Evolutionary conservation across 78 protist genomes (phyloP).

Genomic region (Polysphondylium violaceum): DNA sequence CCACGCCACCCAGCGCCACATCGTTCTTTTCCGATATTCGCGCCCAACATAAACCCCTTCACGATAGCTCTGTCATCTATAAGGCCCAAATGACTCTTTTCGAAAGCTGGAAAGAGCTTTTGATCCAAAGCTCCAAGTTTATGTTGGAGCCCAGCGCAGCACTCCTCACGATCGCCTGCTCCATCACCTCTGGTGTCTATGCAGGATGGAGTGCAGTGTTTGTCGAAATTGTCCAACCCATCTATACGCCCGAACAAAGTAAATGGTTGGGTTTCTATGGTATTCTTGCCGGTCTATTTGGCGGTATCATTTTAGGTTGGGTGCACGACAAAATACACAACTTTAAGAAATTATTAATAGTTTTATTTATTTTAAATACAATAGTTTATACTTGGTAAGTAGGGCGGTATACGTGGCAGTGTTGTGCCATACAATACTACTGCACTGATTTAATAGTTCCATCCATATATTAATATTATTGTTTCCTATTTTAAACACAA

Average conservation of each 20-base stretch:
- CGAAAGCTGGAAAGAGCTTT: conserved; percentile 48
- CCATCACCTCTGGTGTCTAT: conserved; percentile 41
- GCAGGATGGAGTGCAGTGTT: conserved; percentile 55
- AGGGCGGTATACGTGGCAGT: neutral
- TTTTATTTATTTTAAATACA: conserved; percentile 19
- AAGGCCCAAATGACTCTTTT: conserved; percentile 2
- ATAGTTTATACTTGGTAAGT: neutral
- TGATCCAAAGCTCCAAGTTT: neutral
- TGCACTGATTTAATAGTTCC: neutral
- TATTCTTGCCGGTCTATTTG: conserved; percentile 62
- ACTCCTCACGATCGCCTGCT: neutral
- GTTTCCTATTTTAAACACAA: neutral
- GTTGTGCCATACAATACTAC: neutral
- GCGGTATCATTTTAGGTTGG: conserved; percentile 37
- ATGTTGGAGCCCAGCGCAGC: conserved; percentile 26
- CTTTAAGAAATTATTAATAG: conserved; percentile 15
- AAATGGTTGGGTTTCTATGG: conserved; percentile 81
- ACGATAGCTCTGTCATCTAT: neutral
- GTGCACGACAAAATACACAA: conserved; percentile 51
- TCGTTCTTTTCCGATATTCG: conserved; percentile 3
- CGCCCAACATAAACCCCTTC: neutral
- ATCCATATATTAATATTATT: neutral
- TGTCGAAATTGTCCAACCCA: conserved; percentile 16
- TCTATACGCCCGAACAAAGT: conserved; percentile 7
- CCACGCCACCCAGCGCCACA: conserved; percentile 71